phyloP scores from a whole-genome alignment of 2,329 filamentous ascomycete genomes.

The Ophiocordyceps robertsii region DNA sequence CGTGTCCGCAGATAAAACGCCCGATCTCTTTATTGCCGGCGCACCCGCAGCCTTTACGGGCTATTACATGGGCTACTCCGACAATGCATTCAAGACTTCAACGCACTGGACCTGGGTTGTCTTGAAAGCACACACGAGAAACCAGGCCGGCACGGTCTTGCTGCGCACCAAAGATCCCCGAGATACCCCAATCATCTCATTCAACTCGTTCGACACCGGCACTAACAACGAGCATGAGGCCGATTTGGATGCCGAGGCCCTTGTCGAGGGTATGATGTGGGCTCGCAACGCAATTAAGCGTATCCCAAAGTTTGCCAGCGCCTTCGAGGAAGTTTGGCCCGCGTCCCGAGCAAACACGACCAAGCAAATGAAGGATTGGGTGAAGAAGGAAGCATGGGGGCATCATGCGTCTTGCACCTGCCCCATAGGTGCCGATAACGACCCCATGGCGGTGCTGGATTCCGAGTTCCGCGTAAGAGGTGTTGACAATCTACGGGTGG shows the following conservation, averaged over 20 bases:
- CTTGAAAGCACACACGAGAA: slow-evolving; percentile 49
- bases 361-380: slow-evolving; percentile 29
- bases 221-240: slow-evolving; percentile 26
- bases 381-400: slow-evolving; percentile 36
- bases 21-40: slow-evolving; percentile 16
- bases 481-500: slow-evolving; percentile 40
- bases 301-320: background rate
- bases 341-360: slow-evolving; percentile 23
- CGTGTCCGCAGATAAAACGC: slow-evolving; percentile 9
- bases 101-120: slow-evolving; percentile 23
- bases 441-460: slow-evolving; percentile 41
- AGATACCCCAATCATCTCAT: slow-evolving; percentile 48
- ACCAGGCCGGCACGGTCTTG: slow-evolving; percentile 46
- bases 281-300: slow-evolving; percentile 26
- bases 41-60: slow-evolving; percentile 14
- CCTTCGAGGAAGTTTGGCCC: slow-evolving; percentile 12
- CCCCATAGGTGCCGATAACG: slow-evolving; percentile 38
- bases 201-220: slow-evolving; percentile 46
- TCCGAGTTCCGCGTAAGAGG: slow-evolving; percentile 40
- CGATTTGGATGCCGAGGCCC: slow-evolving; percentile 30
- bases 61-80: slow-evolving; percentile 13
- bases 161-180: slow-evolving; percentile 48
- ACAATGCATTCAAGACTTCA: slow-evolving; percentile 8
- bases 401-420: slow-evolving; percentile 44
- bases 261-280: slow-evolving; percentile 41